Evolutionary conservation across 2,329 filamentous ascomycete species (phyloP).

Genomic region (Aspergillus sp.): DNA sequence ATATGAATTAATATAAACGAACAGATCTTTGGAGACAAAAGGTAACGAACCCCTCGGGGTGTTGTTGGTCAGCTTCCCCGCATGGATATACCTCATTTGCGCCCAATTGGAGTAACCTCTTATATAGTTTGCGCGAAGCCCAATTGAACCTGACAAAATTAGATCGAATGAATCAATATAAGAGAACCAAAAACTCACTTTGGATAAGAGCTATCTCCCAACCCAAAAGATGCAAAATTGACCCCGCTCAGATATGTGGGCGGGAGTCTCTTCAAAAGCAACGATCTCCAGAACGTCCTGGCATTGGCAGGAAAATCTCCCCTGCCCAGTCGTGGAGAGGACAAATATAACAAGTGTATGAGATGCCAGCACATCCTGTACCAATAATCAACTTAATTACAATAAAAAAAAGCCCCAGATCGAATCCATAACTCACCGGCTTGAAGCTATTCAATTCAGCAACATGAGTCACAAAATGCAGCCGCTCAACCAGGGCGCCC

Average conservation of each 20-base stretch:
- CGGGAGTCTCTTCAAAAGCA: constrained; percentile 73
- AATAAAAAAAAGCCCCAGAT: not conserved
- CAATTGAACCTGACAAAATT: constrained; percentile 71
- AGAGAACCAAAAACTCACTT: constrained; percentile 53
- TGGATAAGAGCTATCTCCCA: constrained; percentile 91
- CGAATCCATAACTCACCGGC: constrained; percentile 54
- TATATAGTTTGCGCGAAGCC: constrained; percentile 82
- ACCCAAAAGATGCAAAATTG: constrained; percentile 78
- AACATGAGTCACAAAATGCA: constrained; percentile 73
- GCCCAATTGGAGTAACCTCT: constrained; percentile 77
- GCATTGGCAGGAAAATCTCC: constrained; percentile 87
- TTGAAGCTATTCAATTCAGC: constrained; percentile 72
- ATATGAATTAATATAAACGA: not conserved
- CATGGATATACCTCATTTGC: constrained; percentile 69
- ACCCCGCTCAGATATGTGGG: constrained; percentile 64
- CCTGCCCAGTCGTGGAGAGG: constrained; percentile 89
- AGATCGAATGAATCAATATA: constrained; percentile 1
- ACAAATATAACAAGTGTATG: constrained; percentile 59
- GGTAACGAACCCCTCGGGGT: constrained; percentile 74
- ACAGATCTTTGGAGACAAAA: not conserved
- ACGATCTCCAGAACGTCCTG: constrained; percentile 74
- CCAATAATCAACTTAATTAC: not conserved
- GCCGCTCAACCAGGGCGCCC: constrained; percentile 65
- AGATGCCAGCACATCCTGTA: constrained; percentile 28
- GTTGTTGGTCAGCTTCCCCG: constrained; percentile 89